phyloP scores from a whole-genome alignment of 345 rosid species.

The Arabidopsis arenosa region DNA sequence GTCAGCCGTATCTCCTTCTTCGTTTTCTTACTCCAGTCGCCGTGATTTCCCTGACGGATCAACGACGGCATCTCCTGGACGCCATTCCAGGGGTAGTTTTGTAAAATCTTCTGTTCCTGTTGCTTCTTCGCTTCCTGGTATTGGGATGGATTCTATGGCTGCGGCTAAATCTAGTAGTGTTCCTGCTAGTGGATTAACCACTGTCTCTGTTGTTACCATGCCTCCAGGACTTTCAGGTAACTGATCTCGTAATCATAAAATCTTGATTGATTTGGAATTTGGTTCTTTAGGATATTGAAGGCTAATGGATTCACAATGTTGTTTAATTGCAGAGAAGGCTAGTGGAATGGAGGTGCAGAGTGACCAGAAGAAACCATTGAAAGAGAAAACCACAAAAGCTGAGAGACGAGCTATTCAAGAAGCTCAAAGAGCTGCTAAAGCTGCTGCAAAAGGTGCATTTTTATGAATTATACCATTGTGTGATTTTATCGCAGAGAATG shows the following conservation, averaged over 20 bases:
- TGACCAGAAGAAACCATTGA: slow-evolving; percentile 61
- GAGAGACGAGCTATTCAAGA: slow-evolving; percentile 95
- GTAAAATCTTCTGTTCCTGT: slow-evolving; percentile 41
- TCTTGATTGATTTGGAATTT: not conserved
- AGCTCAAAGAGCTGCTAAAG: slow-evolving; percentile 93
- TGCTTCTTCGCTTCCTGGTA: slow-evolving; percentile 50
- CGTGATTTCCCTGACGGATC: slow-evolving; percentile 49
- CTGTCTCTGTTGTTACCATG: slow-evolving; percentile 70
- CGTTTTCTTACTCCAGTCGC: slow-evolving; percentile 50
- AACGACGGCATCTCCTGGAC: slow-evolving; percentile 49
- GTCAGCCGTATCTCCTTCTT: slow-evolving; percentile 48
- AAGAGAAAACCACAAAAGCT: slow-evolving; percentile 88
- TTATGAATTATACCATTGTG: not conserved
- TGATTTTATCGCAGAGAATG: not conserved
- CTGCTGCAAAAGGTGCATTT: slow-evolving; percentile 77
- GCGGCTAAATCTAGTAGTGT: slow-evolving; percentile 63
- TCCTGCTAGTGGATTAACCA: slow-evolving; percentile 67
- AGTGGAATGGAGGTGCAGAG: slow-evolving; percentile 59
- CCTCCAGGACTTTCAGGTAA: slow-evolving; percentile 66
- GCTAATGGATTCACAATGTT: slow-evolving; percentile 29
- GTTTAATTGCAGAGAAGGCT: slow-evolving; percentile 55
- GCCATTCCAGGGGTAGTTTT: slow-evolving; percentile 48
- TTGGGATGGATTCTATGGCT: slow-evolving; percentile 49
- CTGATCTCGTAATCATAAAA: not conserved
- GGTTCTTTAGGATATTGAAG: not conserved